Conservation (phyloP, 2,329 filamentous ascomycete genomes). For the Trichoderma hamatum region DNA sequence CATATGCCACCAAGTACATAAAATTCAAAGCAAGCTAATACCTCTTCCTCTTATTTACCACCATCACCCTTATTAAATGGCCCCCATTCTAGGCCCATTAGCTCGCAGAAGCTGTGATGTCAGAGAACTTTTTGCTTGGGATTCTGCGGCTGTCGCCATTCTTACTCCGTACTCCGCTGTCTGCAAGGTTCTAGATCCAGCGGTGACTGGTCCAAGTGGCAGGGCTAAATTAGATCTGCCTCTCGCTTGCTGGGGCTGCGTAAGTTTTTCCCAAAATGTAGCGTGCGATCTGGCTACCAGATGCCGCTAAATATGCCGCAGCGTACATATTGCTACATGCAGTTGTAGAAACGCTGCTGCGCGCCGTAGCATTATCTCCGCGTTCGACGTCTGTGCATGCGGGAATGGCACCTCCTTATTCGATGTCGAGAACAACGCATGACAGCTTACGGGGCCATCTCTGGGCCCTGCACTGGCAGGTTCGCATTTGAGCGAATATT, state of each 20-base stretch:
- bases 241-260: constrained; percentile 51
- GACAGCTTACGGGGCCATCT: constrained; percentile 50
- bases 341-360: constrained; percentile 46
- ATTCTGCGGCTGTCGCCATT: not conserved
- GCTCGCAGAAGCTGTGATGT: not conserved
- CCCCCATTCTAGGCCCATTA: not conserved
- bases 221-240: constrained; percentile 58
- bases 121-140: not conserved
- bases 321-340: constrained; percentile 5
- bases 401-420: constrained; percentile 49
- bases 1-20: not conserved
- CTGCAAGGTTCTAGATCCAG: constrained; percentile 52
- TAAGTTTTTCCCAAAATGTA: constrained; percentile 28
- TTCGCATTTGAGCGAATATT: constrained; percentile 48
- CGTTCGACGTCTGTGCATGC: constrained; percentile 52
- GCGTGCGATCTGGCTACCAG: constrained; percentile 9
- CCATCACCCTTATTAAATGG: not conserved
- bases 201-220: constrained; percentile 60
- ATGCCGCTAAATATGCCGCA: constrained; percentile 12
- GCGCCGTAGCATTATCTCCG: constrained; percentile 50
- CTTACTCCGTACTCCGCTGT: constrained; percentile 20
- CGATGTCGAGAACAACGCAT: constrained; percentile 45
- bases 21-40: not conserved
- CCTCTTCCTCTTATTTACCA: not conserved
- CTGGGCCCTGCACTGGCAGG: constrained; percentile 46